These are phyloP conservation scores for Ambrosia artemisiifolia DNA, from an alignment of 129 eudicot species.

Conservation along the genomic window DNA sequence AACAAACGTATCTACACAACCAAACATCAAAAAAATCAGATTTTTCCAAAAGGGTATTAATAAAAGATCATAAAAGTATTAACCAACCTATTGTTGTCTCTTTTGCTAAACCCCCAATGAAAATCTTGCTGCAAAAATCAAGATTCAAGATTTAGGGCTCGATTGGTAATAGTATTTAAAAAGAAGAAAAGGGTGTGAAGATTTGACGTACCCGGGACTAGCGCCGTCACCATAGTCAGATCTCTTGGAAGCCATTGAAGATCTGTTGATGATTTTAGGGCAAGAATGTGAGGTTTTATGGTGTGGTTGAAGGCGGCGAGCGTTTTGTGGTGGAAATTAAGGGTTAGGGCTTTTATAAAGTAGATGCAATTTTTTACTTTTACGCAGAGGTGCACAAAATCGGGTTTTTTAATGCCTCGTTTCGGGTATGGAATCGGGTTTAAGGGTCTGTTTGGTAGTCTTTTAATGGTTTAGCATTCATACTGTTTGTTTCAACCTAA, in stretches of 20 bases:
- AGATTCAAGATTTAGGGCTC: neutral
- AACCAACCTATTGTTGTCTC: constrained; percentile 69
- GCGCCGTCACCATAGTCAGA: constrained; percentile 79
- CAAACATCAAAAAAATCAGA: neutral
- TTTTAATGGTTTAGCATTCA: too few species aligned
- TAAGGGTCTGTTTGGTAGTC: too few species aligned
- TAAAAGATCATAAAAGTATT: neutral
- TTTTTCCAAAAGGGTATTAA: neutral
- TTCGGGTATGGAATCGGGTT: too few species aligned
- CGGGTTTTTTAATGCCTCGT: too few species aligned
- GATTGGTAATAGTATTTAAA: neutral
- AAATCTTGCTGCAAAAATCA: constrained; percentile 63
- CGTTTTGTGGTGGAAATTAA: constrained; percentile 13
- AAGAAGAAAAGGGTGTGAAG: neutral
- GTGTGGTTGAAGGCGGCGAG: constrained; percentile 13
- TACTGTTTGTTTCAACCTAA: too few species aligned
- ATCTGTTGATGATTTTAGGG: neutral
- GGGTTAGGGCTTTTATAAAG: constrained; percentile 17
- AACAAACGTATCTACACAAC: constrained; percentile 54
- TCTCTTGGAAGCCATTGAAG: constrained; percentile 68
- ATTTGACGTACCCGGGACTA: constrained; percentile 74
- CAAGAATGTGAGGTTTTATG: neutral
- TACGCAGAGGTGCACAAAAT: too few species aligned
- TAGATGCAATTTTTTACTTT: neutral
- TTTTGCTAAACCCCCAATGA: constrained; percentile 84